A percentile compares a stretch with the other conserved stretches of the same genome.
phyloP scores from a whole-genome alignment of 345 rosid species.

The Litchi chinensis region DNA sequence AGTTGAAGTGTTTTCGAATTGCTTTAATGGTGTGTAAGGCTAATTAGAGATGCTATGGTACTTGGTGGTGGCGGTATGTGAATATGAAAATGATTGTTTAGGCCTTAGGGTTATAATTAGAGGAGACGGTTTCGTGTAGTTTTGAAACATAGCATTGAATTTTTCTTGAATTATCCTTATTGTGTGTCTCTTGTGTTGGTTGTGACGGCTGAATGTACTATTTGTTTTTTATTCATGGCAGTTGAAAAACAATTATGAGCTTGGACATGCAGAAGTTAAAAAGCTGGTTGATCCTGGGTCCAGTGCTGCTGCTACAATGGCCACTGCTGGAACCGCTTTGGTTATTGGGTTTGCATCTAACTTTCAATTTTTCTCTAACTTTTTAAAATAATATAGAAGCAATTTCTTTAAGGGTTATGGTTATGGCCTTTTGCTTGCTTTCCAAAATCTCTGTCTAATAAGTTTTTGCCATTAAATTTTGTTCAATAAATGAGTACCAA shows the following conservation, averaged over 20 bases:
- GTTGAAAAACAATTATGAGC: slow-evolving; percentile 57
- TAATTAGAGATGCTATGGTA: not conserved
- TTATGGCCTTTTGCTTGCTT: not conserved
- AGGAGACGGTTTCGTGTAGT: too few relatives aligned
- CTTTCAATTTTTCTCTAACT: not conserved
- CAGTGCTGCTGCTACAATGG: slow-evolving; percentile 49
- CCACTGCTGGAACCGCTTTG: slow-evolving; percentile 81
- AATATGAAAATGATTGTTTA: not conserved
- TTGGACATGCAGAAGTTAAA: slow-evolving; percentile 72
- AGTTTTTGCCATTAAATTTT: not conserved
- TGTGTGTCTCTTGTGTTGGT: slow-evolving; percentile 5
- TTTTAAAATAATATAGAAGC: too few relatives aligned
- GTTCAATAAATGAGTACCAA: not conserved
- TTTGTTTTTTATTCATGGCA: slow-evolving; percentile 28
- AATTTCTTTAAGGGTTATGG: not conserved
- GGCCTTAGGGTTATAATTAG: too few relatives aligned
- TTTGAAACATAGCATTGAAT: not conserved
- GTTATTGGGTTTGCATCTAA: slow-evolving; percentile 64
- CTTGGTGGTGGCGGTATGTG: not conserved
- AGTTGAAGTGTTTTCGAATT: not conserved
- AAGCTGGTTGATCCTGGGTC: slow-evolving; percentile 77
- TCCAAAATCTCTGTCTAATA: not conserved
- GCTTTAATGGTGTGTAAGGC: not conserved
- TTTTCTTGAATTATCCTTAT: not conserved
- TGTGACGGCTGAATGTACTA: slow-evolving; percentile 7